Base-by-base conservation (phyloP, 306 rosid genomes). In the Gynostemma pentaphyllum region DNA sequence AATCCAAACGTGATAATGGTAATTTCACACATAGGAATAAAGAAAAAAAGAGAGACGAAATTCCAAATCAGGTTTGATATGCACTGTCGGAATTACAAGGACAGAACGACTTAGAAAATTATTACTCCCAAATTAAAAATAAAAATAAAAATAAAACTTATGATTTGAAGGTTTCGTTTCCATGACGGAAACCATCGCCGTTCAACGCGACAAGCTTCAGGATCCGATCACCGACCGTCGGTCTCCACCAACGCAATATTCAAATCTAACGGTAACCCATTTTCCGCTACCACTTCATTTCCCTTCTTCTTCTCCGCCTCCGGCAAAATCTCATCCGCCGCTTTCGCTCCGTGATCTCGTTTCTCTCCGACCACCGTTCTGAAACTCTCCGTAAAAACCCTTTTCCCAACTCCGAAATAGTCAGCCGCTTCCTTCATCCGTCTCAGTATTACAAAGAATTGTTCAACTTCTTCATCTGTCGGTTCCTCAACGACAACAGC, bases 391-490 rank as follows among this genome's bases (percentile, higher is more conserved):
- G 64, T 12, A 30, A 22, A 21, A 12, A 12, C 22, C 47, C 66
- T 44, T 2, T 7, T 60, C 29, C 47, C 75, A 56, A 79, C 7
- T 59, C 72, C 32, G 65, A 85, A 88, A 72, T 88, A 85, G 46
- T 77, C 85, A 0, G 81, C 89, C 0, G 83, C 94, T 28, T 39
- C 73, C 61, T 78, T 82, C 87, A 88, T 88, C 83, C 96, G 72
- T 74, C 87, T 64, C 15, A 88, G 74, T 9, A 88, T 88, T 0
- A 83, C 74, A 11, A 77, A 88, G 70, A 88, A 88, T 63, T 88
- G 94, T 65, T 88, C 96, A 44, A 88, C 89, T 70, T 88, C 96
- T 49, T 82, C 92, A 65, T 87, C 89, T 27, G 82, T 65, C 13
- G 87, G 85, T 28, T 55, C 74, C 19, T 8, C 63, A 19, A 5